phyloP scores from a whole-genome alignment of 2,329 filamentous ascomycete genomes.

The Amylocarpus encephaloides region DNA sequence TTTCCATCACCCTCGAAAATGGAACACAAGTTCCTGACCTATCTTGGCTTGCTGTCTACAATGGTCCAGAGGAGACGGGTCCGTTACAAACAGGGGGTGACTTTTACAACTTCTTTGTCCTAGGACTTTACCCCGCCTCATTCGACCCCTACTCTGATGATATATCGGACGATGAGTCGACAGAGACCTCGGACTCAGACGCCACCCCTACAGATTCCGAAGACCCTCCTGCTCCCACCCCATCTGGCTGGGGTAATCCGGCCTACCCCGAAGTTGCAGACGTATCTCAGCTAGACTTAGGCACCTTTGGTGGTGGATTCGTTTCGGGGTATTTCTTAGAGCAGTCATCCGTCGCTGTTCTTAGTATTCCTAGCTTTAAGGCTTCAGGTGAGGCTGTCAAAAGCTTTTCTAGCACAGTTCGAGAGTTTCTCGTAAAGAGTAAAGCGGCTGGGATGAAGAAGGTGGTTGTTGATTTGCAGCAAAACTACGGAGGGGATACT shows the following conservation, averaged over 20 bases:
- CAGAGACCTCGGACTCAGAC: slow-evolving; percentile 13
- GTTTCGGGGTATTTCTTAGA: slow-evolving; percentile 25
- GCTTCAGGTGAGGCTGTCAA: slow-evolving; percentile 24
- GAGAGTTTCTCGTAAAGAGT: slow-evolving; percentile 38
- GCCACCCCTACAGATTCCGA: slow-evolving; percentile 30
- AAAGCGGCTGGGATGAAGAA: slow-evolving; percentile 44
- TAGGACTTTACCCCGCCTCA: slow-evolving; percentile 19
- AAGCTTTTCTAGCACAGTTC: slow-evolving; percentile 30
- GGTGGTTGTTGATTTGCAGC: slow-evolving; percentile 56
- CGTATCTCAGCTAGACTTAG: slow-evolving; percentile 18
- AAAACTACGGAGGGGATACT: slow-evolving; percentile 55
- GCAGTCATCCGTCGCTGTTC: slow-evolving; percentile 29
- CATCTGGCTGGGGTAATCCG: slow-evolving; percentile 31
- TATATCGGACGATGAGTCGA: not conserved
- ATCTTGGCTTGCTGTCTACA: slow-evolving; percentile 30
- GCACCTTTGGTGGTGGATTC: slow-evolving; percentile 17
- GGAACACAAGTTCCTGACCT: slow-evolving; percentile 29
- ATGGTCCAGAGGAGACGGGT: slow-evolving; percentile 24
- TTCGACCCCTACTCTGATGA: slow-evolving; percentile 9
- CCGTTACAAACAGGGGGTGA: slow-evolving; percentile 24
- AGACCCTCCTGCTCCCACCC: not conserved
- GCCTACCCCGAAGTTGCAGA: slow-evolving; percentile 17
- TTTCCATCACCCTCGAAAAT: slow-evolving; percentile 34
- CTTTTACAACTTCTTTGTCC: slow-evolving; percentile 28
- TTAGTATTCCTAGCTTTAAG: slow-evolving; percentile 37